Evolutionary conservation across 78 protist species (phyloP).

Genomic region (Dictyostelium firmibasis): DNA sequence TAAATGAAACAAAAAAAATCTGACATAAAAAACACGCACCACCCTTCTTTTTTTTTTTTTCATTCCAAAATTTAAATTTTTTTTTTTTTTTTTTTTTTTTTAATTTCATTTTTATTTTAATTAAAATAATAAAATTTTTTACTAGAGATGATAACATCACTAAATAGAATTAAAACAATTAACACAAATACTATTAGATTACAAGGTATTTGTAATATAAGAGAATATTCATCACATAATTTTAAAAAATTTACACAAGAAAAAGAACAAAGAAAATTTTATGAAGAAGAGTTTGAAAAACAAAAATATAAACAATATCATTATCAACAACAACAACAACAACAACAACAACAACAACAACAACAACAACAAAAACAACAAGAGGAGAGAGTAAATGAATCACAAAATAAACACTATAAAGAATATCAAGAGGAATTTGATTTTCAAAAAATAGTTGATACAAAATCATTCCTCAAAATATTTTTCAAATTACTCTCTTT

Average conservation of each 20-base stretch:
- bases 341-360: too few relatives aligned
- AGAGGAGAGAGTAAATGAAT: neutral
- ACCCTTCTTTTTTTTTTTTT: neutral
- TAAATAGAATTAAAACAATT: neutral
- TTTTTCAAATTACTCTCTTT: neutral
- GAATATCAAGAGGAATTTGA: neutral
- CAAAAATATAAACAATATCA: neutral
- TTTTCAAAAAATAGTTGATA: neutral
- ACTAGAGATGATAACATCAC: neutral
- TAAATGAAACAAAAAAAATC: neutral
- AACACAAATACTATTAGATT: neutral
- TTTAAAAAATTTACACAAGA: neutral
- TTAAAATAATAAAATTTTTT: neutral
- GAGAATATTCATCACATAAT: neutral
- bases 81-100: neutral
- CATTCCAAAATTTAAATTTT: neutral
- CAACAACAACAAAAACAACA: neutral
- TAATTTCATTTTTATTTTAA: neutral
- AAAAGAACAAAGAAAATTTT: neutral
- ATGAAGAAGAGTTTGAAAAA: neutral
- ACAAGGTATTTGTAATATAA: neutral
- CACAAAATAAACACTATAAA: neutral
- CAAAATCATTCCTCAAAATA: neutral
- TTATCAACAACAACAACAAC: conserved; percentile 1
- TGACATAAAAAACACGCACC: neutral